Evolutionary conservation across 176 grass and related monocot species (phyloP).

Genomic region (Juncus effusus): DNA sequence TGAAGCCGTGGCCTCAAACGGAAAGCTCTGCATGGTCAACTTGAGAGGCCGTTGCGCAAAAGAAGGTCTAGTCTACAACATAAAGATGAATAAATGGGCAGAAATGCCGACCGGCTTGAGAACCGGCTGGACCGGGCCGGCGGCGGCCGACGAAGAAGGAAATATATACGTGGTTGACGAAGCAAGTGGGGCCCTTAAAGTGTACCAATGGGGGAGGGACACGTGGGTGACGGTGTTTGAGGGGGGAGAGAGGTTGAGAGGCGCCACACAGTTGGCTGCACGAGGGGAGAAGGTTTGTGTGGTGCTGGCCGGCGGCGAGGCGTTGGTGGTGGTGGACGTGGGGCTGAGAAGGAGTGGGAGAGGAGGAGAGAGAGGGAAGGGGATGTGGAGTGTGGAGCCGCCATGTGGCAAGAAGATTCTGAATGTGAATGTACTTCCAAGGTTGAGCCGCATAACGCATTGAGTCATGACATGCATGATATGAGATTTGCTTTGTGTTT

Average conservation of each 20-base stretch:
- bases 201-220: conserved; percentile 55
- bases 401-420: conserved; percentile 58
- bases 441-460: conserved; percentile 52
- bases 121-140: conserved; percentile 63
- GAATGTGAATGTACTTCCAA: conserved; percentile 64
- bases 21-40: conserved; percentile 92
- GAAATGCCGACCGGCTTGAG: conserved; percentile 83
- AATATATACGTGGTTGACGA: conserved; percentile 61
- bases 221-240: conserved; percentile 37
- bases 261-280: conserved; percentile 48
- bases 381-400: conserved; percentile 56
- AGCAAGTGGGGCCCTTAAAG: conserved; percentile 32
- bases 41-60: conserved; percentile 46
- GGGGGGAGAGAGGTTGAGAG: conserved; percentile 42
- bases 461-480: conserved; percentile 4
- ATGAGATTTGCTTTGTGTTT: not conserved
- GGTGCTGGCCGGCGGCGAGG: conserved; percentile 20
- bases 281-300: conserved; percentile 51
- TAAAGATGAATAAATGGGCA: conserved; percentile 39
- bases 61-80: conserved; percentile 62
- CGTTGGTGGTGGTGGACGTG: conserved; percentile 54
- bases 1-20: conserved; percentile 48
- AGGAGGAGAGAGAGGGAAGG: not conserved
- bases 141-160: not conserved
- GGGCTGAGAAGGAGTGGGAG: not conserved